These are phyloP conservation scores for Curvularia sp. DNA, from an alignment of 2,329 filamentous ascomycete genomes.

Conservation along the genomic window DNA sequence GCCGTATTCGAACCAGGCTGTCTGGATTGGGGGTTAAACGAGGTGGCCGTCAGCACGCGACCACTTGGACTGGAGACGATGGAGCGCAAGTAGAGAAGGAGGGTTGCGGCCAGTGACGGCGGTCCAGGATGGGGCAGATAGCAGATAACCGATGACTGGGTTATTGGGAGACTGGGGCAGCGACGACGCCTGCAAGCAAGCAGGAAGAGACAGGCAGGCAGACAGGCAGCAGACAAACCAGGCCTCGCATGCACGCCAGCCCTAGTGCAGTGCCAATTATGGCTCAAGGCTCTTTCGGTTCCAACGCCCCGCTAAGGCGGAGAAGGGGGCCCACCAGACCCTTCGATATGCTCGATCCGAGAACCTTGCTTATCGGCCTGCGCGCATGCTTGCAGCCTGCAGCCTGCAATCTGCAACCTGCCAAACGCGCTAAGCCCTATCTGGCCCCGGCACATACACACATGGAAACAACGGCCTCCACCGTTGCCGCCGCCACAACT, in stretches of 20 bases:
- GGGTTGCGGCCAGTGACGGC: neutral
- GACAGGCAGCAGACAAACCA: neutral
- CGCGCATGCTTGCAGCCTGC: neutral
- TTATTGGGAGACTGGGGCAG: slow-evolving; percentile 17
- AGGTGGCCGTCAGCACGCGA: slow-evolving; percentile 41
- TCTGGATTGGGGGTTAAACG: slow-evolving; percentile 25
- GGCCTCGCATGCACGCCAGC: neutral
- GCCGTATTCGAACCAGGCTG: slow-evolving; percentile 22
- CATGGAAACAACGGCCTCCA: neutral
- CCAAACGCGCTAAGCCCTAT: neutral
- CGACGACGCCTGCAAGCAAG: neutral
- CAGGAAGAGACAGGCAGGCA: neutral
- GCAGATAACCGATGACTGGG: slow-evolving; percentile 11
- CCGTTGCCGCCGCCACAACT: neutral
- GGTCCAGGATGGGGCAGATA: slow-evolving; percentile 2
- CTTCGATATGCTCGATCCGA: neutral
- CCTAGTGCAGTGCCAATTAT: neutral
- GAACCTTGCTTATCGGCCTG: neutral
- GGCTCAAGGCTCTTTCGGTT: slow-evolving; percentile 16
- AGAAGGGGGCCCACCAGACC: no score
- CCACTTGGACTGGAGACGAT: slow-evolving; percentile 22
- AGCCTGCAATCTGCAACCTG: no score
- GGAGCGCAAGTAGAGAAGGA: neutral
- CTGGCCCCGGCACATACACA: neutral
- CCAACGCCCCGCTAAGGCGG: neutral